These are phyloP conservation scores for Mycena metata DNA, from an alignment of 768 basidiomycete species.

Conservation along the genomic window DNA sequence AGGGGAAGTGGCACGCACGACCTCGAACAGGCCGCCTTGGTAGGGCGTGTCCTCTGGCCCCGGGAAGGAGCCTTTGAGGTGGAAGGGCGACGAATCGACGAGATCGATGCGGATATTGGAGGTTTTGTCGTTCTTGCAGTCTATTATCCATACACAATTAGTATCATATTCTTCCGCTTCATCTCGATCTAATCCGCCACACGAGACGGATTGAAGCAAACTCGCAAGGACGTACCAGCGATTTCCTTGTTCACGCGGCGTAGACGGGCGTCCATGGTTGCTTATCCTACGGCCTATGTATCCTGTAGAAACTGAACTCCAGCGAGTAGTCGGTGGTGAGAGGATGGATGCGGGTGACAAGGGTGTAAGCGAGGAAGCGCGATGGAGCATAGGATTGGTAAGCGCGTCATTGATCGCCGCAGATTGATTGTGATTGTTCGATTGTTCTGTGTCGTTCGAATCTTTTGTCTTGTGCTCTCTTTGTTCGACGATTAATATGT, in stretches of 20 bases:
- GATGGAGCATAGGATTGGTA: no score
- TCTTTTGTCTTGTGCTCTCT: no score
- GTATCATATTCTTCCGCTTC: neutral
- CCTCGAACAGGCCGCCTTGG: slow-evolving; percentile 90
- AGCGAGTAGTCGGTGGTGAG: no score
- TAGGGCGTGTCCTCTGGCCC: slow-evolving; percentile 96
- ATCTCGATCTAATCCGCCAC: neutral
- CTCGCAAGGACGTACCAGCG: slow-evolving; percentile 62
- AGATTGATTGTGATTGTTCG: no score
- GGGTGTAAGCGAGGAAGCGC: no score
- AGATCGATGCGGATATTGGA: slow-evolving; percentile 90
- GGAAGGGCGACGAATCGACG: slow-evolving; percentile 91
- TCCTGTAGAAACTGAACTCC: neutral
- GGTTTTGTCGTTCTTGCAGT: slow-evolving; percentile 95
- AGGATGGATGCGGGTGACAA: neutral
- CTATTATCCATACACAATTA: slow-evolving; percentile 52
- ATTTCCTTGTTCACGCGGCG: slow-evolving; percentile 97
- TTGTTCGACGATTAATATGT: no score
- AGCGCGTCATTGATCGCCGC: no score
- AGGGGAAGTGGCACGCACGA: slow-evolving; percentile 67
- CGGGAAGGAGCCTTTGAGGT: slow-evolving; percentile 91
- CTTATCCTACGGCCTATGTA: no score
- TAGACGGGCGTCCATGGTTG: slow-evolving; percentile 85
- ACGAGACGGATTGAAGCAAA: neutral
- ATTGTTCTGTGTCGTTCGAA: no score